Percentiles rank a stretch among this genome's conserved stretches.
phyloP scores from a whole-genome alignment of 257 asterid genomes.

The Solanum sejunctum region DNA sequence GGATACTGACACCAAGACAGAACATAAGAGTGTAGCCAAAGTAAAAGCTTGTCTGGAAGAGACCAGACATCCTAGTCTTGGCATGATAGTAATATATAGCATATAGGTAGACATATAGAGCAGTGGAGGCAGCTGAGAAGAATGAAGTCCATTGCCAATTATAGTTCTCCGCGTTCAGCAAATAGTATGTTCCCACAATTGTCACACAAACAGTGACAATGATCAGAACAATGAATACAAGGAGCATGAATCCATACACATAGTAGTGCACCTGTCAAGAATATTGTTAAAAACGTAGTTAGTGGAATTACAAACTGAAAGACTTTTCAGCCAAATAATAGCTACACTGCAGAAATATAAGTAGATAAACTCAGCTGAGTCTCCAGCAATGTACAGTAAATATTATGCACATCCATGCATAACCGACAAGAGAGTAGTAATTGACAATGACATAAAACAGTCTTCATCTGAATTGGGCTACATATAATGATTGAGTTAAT shows the following conservation, averaged over 20 bases:
- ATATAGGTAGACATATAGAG: slow-evolving; percentile 57
- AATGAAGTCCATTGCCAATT: slow-evolving; percentile 90
- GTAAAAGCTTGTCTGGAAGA: slow-evolving; percentile 78
- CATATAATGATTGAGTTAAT: not conserved
- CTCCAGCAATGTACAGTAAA: not conserved
- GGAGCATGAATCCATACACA: slow-evolving; percentile 76
- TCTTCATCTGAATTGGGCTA: not conserved
- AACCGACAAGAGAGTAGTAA: not conserved
- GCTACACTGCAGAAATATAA: not conserved
- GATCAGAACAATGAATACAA: slow-evolving; percentile 66
- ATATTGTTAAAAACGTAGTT: not conserved
- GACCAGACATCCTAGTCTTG: slow-evolving; percentile 74
- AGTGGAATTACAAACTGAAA: not conserved
- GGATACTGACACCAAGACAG: slow-evolving; percentile 66
- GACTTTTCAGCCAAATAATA: not conserved
- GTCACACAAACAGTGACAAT: slow-evolving; percentile 76
- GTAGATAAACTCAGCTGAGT: not conserved
- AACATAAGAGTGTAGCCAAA: slow-evolving; percentile 77
- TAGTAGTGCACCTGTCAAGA: slow-evolving; percentile 55
- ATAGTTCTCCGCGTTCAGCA: slow-evolving; percentile 77
- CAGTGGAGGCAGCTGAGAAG: slow-evolving; percentile 70
- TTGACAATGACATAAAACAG: not conserved
- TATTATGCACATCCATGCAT: not conserved
- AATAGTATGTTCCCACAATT: slow-evolving; percentile 68
- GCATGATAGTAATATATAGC: slow-evolving; percentile 57